Evolutionary conservation across 345 rosid species (phyloP), one percentile per base, ranked within the genome.

Genomic region (Iberis pinnata): DNA sequence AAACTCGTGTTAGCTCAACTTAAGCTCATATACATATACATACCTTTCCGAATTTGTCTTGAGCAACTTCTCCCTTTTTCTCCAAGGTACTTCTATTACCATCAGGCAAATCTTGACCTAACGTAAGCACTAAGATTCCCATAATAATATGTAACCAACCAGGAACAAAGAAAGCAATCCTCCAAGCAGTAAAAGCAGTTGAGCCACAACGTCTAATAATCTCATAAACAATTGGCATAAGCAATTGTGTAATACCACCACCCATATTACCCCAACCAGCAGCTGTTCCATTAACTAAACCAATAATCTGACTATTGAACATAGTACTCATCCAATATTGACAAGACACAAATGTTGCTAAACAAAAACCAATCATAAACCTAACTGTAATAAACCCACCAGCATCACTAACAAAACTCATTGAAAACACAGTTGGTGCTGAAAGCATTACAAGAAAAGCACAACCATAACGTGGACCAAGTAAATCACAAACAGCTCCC

Each of bases 241-340:
- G 15, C 8, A 86, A 63, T 68, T 82, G 95, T 26, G 95, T 86
- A 6, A 75, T 80, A 1, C 95, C 90, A 1, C 95, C 89, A 0
- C 95, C 95, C 89, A 82, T 80, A 53, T 82, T 86, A 0, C 95
- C 95, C 95, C 95, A 86, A 1, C 89, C 89, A 0, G 89, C 95
- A 0, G 95, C 95, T 0, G 95, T 86, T 2, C 95, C 89, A 3
- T 86, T 86, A 14, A 75, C 95, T 1, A 80, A 76, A 11, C 95
- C 95, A 6, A 82, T 75, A 56, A 85, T 86, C 70, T 78, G 74
- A 51, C 85, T 71, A 14, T 76, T 86, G 45, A 86, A 86, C 95
- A 86, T 86, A 12, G 89, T 82, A 61, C 89, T 86, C 89, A 86
- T 86, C 95, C 95, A 86, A 13, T 78, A 86, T 52, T 86, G 95